Conservation (phyloP, 2,329 filamentous ascomycete genomes). For the Tolypocladium ovalisporum region DNA sequence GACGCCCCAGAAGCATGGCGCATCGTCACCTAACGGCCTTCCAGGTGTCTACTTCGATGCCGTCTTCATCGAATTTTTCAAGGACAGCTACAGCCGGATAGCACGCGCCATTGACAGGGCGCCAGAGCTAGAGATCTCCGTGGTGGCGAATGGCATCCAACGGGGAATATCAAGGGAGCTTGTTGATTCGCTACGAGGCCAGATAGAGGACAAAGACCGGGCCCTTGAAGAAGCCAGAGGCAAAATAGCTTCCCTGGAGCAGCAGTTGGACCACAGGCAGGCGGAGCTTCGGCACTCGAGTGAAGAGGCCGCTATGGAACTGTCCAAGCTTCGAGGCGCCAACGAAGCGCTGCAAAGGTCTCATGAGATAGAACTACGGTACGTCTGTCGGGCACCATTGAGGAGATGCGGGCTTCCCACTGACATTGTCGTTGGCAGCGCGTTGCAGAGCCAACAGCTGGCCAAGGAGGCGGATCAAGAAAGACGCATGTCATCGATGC, state of each 20-base stretch:
- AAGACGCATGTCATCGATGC: slow-evolving; percentile 8
- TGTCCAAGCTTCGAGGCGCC: slow-evolving; percentile 18
- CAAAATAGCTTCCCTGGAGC: slow-evolving; percentile 34
- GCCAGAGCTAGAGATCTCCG: slow-evolving; percentile 74
- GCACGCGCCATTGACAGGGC: slow-evolving; percentile 81
- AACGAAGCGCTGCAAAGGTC: slow-evolving; percentile 13
- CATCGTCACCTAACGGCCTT: slow-evolving; percentile 35
- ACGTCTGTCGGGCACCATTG: slow-evolving; percentile 15
- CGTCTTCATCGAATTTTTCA: slow-evolving; percentile 85
- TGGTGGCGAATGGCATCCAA: slow-evolving; percentile 67
- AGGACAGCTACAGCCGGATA: slow-evolving; percentile 87
- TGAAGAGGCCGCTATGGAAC: slow-evolving; percentile 31
- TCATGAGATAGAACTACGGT: slow-evolving; percentile 39
- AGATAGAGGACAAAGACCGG: slow-evolving; percentile 62
- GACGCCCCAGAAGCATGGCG: slow-evolving; percentile 55
- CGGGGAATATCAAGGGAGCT: slow-evolving; percentile 91
- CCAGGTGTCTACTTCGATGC: slow-evolving; percentile 80
- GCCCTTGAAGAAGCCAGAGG: slow-evolving; percentile 36
- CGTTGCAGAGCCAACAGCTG: slow-evolving; percentile 20
- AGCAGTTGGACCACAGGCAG: slow-evolving; percentile 59
- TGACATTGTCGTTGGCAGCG: slow-evolving; percentile 9
- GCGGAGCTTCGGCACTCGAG: slow-evolving; percentile 59
- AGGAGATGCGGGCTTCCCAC: background rate
- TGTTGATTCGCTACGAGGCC: slow-evolving; percentile 70
- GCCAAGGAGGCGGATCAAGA: slow-evolving; percentile 12